phyloP scores from a whole-genome alignment of 1,284 basidiomycete genomes.

The Cryptococcus sp. region DNA sequence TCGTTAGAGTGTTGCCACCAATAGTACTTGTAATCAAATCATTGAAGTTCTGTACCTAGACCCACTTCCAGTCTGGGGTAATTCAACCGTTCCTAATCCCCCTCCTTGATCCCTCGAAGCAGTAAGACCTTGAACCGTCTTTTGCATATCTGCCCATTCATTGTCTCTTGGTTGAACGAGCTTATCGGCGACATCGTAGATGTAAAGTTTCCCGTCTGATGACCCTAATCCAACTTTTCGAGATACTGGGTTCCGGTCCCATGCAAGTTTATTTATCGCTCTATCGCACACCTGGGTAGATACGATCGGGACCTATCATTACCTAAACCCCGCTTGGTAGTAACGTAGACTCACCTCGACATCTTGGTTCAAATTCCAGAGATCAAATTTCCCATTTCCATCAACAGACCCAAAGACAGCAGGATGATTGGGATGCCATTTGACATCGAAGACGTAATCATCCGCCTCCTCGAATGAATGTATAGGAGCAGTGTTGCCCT shows the following conservation, averaged over 20 bases:
- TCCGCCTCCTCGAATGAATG: slow-evolving; percentile 94
- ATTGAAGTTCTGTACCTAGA: slow-evolving; percentile 7
- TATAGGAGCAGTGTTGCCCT: slow-evolving; percentile 58
- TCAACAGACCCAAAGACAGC: slow-evolving; percentile 91
- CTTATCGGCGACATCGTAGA: slow-evolving; percentile 92
- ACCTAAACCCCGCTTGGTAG: too few relatives aligned
- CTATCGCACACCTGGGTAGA: slow-evolving; percentile 54
- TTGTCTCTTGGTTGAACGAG: slow-evolving; percentile 67
- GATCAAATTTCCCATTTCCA: slow-evolving; percentile 87
- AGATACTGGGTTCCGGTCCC: slow-evolving; percentile 74
- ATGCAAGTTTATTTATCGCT: slow-evolving; percentile 91
- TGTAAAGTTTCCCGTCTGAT: slow-evolving; percentile 84
- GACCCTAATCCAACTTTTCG: slow-evolving; percentile 81
- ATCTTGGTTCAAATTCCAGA: slow-evolving; percentile 94
- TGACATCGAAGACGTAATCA: slow-evolving; percentile 98
- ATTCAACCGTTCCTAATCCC: background rate
- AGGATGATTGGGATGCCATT: slow-evolving; percentile 94
- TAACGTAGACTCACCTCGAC: slow-evolving; percentile 69
- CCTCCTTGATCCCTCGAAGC: background rate
- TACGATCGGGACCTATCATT: slow-evolving; percentile 36
- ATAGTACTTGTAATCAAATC: background rate
- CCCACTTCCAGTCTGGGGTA: background rate
- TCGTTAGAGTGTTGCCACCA: slow-evolving; percentile 1
- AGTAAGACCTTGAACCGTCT: slow-evolving; percentile 55
- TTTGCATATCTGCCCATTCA: slow-evolving; percentile 86